A percentile compares a stretch with the other conserved stretches of the same genome.
Evolutionary conservation across 2,329 filamentous ascomycete genomes (phyloP).

Genomic region (Ophiocordyceps camponoti-leonardi): DNA sequence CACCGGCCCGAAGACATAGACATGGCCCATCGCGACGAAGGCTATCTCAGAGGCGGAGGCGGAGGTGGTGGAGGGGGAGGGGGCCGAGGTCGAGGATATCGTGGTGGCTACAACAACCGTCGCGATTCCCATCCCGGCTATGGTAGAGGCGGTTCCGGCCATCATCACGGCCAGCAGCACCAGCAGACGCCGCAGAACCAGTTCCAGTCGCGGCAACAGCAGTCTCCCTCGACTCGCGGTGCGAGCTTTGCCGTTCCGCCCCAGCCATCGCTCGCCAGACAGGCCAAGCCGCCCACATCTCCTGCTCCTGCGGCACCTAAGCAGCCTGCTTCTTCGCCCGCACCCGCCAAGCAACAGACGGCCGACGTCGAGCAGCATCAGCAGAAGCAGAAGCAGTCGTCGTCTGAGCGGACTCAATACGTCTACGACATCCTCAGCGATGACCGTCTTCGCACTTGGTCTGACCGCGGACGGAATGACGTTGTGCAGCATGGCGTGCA

Average conservation of each 20-base stretch:
- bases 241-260: background rate
- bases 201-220: constrained; percentile 1
- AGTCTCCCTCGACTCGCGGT: constrained; percentile 3
- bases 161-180: constrained; percentile 3
- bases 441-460: constrained; percentile 50
- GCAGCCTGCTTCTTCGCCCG: constrained; percentile 4
- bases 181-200: constrained; percentile 5
- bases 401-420: constrained; percentile 31
- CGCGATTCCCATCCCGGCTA: constrained; percentile 30
- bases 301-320: constrained; percentile 6
- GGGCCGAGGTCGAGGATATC: constrained; percentile 23
- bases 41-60: constrained; percentile 13
- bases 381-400: constrained; percentile 3
- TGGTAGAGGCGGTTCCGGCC: constrained; percentile 10
- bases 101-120: constrained; percentile 28
- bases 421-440: constrained; percentile 64
- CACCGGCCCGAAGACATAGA: constrained; percentile 41
- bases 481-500: constrained; percentile 48
- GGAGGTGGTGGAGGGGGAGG: constrained; percentile 8
- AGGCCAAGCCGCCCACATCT: constrained; percentile 7
- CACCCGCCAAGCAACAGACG: constrained; percentile 4
- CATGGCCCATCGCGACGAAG: constrained; percentile 38
- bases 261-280: constrained; percentile 3
- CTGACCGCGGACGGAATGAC: constrained; percentile 44
- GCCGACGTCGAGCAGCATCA: constrained; percentile 4